Percentiles rank a stretch among this genome's conserved stretches.
Evolutionary conservation across 768 basidiomycete species (phyloP).

Genomic region (Termitomyces sp.): DNA sequence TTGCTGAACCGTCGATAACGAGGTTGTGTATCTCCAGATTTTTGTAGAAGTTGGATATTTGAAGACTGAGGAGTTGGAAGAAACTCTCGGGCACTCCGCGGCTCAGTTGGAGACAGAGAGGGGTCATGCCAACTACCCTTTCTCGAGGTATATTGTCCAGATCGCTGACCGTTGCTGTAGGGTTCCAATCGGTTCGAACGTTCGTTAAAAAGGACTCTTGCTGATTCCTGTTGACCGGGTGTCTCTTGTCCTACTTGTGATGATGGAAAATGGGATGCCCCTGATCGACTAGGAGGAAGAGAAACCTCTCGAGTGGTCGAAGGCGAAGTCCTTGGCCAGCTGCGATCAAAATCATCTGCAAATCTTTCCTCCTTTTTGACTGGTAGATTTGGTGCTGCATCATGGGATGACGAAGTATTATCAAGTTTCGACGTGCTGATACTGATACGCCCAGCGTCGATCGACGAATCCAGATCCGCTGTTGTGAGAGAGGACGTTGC

Average conservation of each 20-base stretch:
- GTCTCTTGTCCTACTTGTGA: conserved; percentile 30
- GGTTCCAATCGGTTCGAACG: conserved; percentile 87
- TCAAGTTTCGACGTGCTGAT: conserved; percentile 15
- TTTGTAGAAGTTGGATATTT: conserved; percentile 57
- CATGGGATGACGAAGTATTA: conserved; percentile 14
- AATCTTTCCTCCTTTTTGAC: conserved; percentile 86
- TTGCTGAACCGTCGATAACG: conserved; percentile 29
- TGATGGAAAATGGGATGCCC: conserved; percentile 20
- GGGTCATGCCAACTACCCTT: conserved; percentile 41
- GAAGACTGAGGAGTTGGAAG: conserved; percentile 26
- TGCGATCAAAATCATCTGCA: conserved; percentile 91
- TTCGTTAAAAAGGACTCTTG: conserved; percentile 92
- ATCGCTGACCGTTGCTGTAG: conserved; percentile 49
- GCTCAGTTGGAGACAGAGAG: conserved; percentile 30
- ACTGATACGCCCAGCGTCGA: conserved; percentile 13
- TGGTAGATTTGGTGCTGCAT: conserved; percentile 28
- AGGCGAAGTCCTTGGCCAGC: conserved; percentile 77
- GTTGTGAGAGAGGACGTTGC: conserved; percentile 19
- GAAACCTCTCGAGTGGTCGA: conserved; percentile 36
- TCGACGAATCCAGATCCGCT: conserved; percentile 17
- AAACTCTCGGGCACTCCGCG: conserved; percentile 39
- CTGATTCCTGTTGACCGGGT: conserved; percentile 49
- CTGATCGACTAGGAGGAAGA: conserved; percentile 17
- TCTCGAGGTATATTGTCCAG: conserved; percentile 36
- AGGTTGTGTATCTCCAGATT: conserved; percentile 30